phyloP scores from a whole-genome alignment of 176 grass and related monocot genomes.

The Tuctoria greenei region DNA sequence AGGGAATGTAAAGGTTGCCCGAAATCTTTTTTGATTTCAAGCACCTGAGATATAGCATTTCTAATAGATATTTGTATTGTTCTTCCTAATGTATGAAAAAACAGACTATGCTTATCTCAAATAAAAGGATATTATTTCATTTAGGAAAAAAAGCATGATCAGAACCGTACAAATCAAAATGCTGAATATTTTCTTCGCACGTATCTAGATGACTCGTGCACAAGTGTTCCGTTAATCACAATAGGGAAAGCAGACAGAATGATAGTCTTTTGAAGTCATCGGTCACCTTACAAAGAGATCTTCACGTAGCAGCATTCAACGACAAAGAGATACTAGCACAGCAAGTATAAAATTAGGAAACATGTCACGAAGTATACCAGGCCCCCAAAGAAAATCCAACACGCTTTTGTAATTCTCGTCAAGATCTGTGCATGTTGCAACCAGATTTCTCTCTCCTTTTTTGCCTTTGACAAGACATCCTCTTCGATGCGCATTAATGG shows the following conservation, averaged over 20 bases:
- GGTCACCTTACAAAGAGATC: not conserved
- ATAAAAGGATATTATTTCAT: too few species aligned
- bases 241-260: not conserved
- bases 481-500: constrained; percentile 29
- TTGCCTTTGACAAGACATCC: constrained; percentile 16
- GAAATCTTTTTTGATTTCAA: too few species aligned
- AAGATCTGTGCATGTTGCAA: not conserved
- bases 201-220: not conserved
- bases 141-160: not conserved
- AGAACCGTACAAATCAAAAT: not conserved
- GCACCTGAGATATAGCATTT: too few species aligned
- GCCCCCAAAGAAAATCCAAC: not conserved
- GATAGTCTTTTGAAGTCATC: not conserved
- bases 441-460: not conserved
- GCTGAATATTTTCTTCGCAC: not conserved
- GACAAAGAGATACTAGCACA: not conserved
- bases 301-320: not conserved
- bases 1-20: too few species aligned
- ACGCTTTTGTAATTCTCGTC: not conserved
- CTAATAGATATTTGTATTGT: too few species aligned
- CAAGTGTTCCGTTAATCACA: not conserved
- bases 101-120: too few species aligned
- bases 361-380: not conserved
- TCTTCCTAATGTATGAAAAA: too few species aligned
- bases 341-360: not conserved